A percentile compares a stretch with the other conserved stretches of the same genome.
Evolutionary conservation across 257 asterid species (phyloP).

Genomic region (Gynochthodes officinalis): DNA sequence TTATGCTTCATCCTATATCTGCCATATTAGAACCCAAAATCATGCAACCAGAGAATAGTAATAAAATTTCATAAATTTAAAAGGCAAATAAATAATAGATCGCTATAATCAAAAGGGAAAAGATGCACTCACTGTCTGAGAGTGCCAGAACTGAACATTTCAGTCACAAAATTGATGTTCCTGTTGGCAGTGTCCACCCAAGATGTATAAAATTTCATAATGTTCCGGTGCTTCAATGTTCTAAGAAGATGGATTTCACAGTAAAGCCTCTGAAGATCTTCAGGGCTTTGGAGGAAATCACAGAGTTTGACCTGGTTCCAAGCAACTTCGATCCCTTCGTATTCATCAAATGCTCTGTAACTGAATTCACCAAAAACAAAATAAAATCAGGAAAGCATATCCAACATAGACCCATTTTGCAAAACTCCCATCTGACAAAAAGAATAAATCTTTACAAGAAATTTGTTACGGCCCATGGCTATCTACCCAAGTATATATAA

Average conservation of each 20-base stretch:
- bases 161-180: conserved; percentile 56
- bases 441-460: conserved; percentile 7
- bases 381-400: conserved; percentile 14
- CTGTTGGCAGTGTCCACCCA: conserved; percentile 53
- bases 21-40: conserved; percentile 7
- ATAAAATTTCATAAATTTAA: neutral
- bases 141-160: conserved; percentile 55
- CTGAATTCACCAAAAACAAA: conserved; percentile 30
- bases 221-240: conserved; percentile 41
- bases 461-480: neutral
- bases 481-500: neutral
- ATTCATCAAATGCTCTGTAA: conserved; percentile 53
- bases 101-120: neutral
- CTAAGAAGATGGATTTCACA: conserved; percentile 53
- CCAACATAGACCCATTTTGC: neutral
- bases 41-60: neutral
- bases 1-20: conserved; percentile 49
- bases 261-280: conserved; percentile 50
- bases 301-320: conserved; percentile 52
- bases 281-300: conserved; percentile 53
- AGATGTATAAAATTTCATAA: conserved; percentile 52
- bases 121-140: conserved; percentile 40
- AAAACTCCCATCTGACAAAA: conserved; percentile 3
- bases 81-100: neutral
- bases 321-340: conserved; percentile 56